Conservation (phyloP, 2,329 filamentous ascomycete genomes). For the Chrysoporthe austroafricana region DNA sequence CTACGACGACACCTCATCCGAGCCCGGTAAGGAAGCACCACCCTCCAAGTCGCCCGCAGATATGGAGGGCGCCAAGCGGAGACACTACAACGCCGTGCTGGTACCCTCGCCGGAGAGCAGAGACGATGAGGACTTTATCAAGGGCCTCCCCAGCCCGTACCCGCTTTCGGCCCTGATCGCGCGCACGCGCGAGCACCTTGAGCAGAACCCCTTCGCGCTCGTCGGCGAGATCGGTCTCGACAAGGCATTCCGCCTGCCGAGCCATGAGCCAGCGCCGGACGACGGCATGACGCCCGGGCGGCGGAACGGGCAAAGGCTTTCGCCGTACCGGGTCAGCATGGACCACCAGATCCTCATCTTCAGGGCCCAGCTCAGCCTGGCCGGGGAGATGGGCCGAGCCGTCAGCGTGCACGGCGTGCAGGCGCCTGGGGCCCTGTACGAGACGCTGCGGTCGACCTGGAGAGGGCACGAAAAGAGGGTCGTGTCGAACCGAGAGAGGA, state of each 20-base stretch:
- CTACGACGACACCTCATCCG: slow-evolving; percentile 58
- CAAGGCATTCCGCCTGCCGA: slow-evolving; percentile 74
- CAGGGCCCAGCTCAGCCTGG: slow-evolving; percentile 69
- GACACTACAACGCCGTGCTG: slow-evolving; percentile 71
- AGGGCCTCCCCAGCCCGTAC: slow-evolving; percentile 60
- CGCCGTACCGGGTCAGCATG: slow-evolving; percentile 68
- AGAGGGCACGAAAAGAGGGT: slow-evolving; percentile 69
- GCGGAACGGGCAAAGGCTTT: slow-evolving; percentile 69
- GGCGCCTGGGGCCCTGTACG: slow-evolving; percentile 72
- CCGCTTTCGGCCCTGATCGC: slow-evolving; percentile 62
- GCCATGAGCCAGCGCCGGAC: slow-evolving; percentile 48
- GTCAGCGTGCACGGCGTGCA: slow-evolving; percentile 77
- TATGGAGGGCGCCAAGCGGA: slow-evolving; percentile 44
- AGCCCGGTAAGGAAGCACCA: slow-evolving; percentile 31
- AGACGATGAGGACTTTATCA: slow-evolving; percentile 49
- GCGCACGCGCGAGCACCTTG: slow-evolving; percentile 59
- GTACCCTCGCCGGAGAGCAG: slow-evolving; percentile 49
- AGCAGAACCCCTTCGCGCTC: slow-evolving; percentile 64
- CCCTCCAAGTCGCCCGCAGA: slow-evolving; percentile 38
- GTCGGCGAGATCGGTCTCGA: slow-evolving; percentile 81
- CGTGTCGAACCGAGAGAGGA: slow-evolving; percentile 62
- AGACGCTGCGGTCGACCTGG: slow-evolving; percentile 68
- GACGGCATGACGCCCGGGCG: slow-evolving; percentile 67
- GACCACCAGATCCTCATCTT: slow-evolving; percentile 71
- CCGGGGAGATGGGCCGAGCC: slow-evolving; percentile 66